Base-by-base conservation (phyloP, 495 filamentous ascomycete genomes). In the Articulospora tetracladia region DNA sequence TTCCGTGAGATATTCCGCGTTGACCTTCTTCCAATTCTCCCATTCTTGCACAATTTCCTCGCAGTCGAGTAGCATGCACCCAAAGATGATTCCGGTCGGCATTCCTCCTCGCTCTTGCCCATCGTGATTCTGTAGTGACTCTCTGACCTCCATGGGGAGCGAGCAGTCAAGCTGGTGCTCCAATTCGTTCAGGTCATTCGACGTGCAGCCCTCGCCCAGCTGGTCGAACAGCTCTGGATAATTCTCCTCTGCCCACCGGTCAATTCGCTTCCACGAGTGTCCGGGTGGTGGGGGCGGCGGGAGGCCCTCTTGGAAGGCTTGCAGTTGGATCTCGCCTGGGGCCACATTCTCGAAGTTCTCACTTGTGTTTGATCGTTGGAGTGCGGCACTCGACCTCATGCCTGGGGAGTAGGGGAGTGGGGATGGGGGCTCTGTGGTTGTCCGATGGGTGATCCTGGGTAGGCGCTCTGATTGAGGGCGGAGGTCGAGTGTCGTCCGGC, bases 1-100 rank as follows among this genome's bases (percentile, higher is more conserved):
- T 51, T 79, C 74, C 20, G 79, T 78, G 47, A 98, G 79, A 68
- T 88, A 96, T 69, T 97, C 91, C 53, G 90, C 84, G 71, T 96
- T 95, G 59, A 99, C 94, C 58, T 82, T 85, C 64, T 88, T 86
- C 94, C 94, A 99, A 69, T 97, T 96, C 62, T 87, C 87, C 90
- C 94, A 98, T 73, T 99, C 94, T 73, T 97, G 90, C 7, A 98
- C 86, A 54, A 99, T 97, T 72, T 99, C 94, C 70, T 99, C 94
- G 70, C 94, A 99, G 68, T 99, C 94, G 48, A 99, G 82, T 47
- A 98, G 78, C 94, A 99, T 99, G 68, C 81, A 85, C 36, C 92
- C 83, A 70, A 99, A 98, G 41, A 99, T 84, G 57, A 97, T 85
- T 60, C 94, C 94, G 0, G 94, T 97, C 1, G 94, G 94, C 58